Evolutionary conservation across 108 stramenopile species (phyloP).

Genomic region (Fragilariopsis cylindrus): DNA sequence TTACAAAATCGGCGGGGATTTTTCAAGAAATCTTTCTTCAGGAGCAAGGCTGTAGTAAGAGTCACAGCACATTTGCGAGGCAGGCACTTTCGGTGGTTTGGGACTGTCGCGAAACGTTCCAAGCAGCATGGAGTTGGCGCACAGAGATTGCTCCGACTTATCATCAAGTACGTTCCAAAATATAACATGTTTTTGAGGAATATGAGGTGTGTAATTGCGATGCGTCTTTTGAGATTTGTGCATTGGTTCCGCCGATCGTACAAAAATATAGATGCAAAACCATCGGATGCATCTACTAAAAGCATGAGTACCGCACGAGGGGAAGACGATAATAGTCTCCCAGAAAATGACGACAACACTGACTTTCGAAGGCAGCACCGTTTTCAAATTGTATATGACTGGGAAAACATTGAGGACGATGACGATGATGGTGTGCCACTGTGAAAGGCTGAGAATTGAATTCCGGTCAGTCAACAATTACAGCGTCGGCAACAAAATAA

Average conservation of each 20-base stretch:
- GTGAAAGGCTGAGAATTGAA: slow-evolving; percentile 1
- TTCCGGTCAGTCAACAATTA: not conserved
- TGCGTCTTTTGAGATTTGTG: slow-evolving; percentile 66
- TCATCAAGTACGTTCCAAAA: slow-evolving; percentile 86
- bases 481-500: no score
- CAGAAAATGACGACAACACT: not conserved
- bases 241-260: slow-evolving; percentile 63
- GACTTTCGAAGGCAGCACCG: slow-evolving; percentile 1
- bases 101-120: slow-evolving; percentile 66
- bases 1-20: slow-evolving; percentile 70
- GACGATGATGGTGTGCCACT: slow-evolving; percentile 41
- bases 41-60: slow-evolving; percentile 71
- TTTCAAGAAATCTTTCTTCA: slow-evolving; percentile 73
- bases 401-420: slow-evolving; percentile 53
- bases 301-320: slow-evolving; percentile 23
- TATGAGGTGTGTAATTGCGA: slow-evolving; percentile 71
- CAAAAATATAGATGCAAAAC: slow-evolving; percentile 17
- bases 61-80: slow-evolving; percentile 72
- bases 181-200: slow-evolving; percentile 77
- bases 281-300: slow-evolving; percentile 26
- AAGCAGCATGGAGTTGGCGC: slow-evolving; percentile 56
- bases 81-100: slow-evolving; percentile 76
- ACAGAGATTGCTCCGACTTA: slow-evolving; percentile 53
- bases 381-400: slow-evolving; percentile 27
- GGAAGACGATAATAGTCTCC: slow-evolving; percentile 13